Conservation (phyloP, 441 rosid species). For the Sinapis alba region DNA sequence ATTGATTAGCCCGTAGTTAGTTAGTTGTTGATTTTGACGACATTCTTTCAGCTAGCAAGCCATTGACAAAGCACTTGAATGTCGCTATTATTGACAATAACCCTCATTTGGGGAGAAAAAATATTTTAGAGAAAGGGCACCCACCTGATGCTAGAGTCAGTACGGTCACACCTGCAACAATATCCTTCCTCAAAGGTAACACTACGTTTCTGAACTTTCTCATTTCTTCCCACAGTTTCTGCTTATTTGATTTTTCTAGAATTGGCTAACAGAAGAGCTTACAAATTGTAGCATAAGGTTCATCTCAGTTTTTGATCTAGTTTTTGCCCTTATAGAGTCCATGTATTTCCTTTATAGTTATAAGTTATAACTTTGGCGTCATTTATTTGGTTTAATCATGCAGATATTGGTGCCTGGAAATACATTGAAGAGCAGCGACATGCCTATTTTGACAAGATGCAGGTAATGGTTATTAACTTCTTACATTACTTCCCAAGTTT, state of each 20-base stretch:
- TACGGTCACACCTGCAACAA: slow-evolving; percentile 85
- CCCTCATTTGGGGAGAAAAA: slow-evolving; percentile 67
- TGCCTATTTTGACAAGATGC: slow-evolving; percentile 93
- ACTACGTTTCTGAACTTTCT: background rate
- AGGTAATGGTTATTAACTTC: slow-evolving; percentile 48
- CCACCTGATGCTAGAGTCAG: slow-evolving; percentile 96
- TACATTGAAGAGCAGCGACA: slow-evolving; percentile 77
- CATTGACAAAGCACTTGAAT: slow-evolving; percentile 86
- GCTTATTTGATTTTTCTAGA: background rate
- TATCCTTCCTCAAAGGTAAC: slow-evolving; percentile 74
- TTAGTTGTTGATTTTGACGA: background rate
- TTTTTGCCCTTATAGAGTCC: slow-evolving; percentile 1
- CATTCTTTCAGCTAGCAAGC: slow-evolving; percentile 68
- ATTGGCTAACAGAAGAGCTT: background rate
- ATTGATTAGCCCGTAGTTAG: background rate
- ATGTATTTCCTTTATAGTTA: background rate
- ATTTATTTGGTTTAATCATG: slow-evolving; percentile 22
- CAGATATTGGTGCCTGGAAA: slow-evolving; percentile 93
- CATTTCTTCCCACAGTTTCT: background rate
- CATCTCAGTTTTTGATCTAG: slow-evolving; percentile 4
- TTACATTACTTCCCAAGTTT: background rate
- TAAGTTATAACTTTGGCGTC: background rate
- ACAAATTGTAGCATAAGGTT: background rate
- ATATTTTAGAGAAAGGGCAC: slow-evolving; percentile 58
- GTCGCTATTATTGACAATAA: slow-evolving; percentile 89